Evolutionary conservation across 2,329 filamentous ascomycete species (phyloP), one percentile per base, ranked within the genome.

Genomic region (Penicillium carneum): DNA sequence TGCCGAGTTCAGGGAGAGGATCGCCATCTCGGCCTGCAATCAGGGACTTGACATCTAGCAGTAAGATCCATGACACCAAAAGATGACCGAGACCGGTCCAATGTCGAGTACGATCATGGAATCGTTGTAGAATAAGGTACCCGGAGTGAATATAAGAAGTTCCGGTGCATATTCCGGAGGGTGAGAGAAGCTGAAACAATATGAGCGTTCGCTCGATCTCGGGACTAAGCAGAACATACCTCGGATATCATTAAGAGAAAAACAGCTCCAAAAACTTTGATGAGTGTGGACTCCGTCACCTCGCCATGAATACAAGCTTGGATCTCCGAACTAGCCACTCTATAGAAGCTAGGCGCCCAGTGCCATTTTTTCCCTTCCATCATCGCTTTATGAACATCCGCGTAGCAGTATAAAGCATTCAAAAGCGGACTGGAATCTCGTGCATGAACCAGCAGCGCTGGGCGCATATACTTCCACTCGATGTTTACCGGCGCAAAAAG

Each of bases 161-260:
- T 16, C 67, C 69, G 2, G 65, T 66, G 50, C 70, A 71, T 47
- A 72, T 53, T 11, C 75, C 72, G 9, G 67, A 67, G 2, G 67
- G 65, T 10, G 73, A 72, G n/a, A 74, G 62, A 23, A 73, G 57
- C 74, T 76, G 31, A 23, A 46, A 16, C 3, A 23, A 33, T 12
- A 43, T 64, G 5, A 64, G 60, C 33, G 39, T 12, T 14, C 18
- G 14, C 47, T 49, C 18, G 1, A 10, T 53, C 8, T 34, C 42
- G 0, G 8, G 45, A 46, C 9, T 9, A 38, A 31, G 20, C 20
- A 34, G 31, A 8, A 53, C 66, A 36, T 64, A 76, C 74, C 69
- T 77, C 74, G n/a, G 74, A 71, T 53, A 77, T 43, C 73, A 77
- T 77, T 20, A 77, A 65, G 36, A 77, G 66, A 41, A 77, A 72